Conservation (phyloP, 176 grass and related monocot species). For the Dactylis glomerata region DNA sequence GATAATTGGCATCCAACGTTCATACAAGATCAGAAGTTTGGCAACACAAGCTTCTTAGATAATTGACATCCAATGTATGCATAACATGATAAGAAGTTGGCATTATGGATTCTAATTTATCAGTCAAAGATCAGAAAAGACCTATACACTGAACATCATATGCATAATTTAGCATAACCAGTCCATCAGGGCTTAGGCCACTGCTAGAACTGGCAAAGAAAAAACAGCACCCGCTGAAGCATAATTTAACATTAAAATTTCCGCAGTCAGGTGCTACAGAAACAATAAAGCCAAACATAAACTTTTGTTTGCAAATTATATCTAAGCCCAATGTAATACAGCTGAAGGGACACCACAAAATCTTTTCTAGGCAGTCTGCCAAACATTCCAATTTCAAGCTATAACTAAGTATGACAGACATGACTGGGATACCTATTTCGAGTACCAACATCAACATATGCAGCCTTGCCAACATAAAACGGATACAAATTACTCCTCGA, state of each 20-base stretch:
- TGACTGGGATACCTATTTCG: slow-evolving; percentile 12
- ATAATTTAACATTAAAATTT: background rate
- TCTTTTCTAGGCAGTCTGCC: background rate
- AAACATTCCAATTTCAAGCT: slow-evolving; percentile 7
- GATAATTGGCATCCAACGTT: background rate
- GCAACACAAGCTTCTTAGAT: background rate
- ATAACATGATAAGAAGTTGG: background rate
- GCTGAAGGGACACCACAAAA: background rate
- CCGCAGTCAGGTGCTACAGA: background rate
- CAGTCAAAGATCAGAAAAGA: background rate
- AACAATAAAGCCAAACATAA: background rate
- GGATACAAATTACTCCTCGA: background rate
- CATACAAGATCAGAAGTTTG: background rate
- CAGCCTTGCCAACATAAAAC: slow-evolving; percentile 4
- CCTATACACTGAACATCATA: background rate
- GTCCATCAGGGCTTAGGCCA: background rate
- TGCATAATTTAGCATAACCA: background rate
- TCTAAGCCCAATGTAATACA: background rate
- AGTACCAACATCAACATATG: slow-evolving; percentile 14
- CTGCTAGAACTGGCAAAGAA: background rate
- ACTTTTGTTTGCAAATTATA: background rate
- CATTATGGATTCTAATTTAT: background rate
- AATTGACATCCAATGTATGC: background rate
- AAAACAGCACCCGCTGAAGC: background rate
- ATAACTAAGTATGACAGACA: background rate